Conservation (phyloP, 2,329 filamentous ascomycete genomes). For the Cercospora sp. region DNA sequence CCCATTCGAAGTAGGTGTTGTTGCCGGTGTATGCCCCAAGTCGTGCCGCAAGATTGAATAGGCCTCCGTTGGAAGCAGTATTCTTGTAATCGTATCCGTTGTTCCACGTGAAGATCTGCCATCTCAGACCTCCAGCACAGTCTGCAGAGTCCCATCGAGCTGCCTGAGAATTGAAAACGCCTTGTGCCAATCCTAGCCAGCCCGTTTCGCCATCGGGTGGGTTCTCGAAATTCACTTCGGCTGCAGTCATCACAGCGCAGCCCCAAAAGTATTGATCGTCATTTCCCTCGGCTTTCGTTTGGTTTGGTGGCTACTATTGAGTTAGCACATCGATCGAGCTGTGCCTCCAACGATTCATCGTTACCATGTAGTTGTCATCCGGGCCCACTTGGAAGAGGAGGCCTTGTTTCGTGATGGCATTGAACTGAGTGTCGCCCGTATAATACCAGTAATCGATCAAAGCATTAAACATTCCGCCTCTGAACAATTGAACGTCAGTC, state of each 20-base stretch:
- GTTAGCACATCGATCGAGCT: not conserved
- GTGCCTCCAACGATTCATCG: not conserved
- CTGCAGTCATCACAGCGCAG: constrained; percentile 54
- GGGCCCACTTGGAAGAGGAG: constrained; percentile 61
- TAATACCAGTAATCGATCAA: constrained; percentile 43
- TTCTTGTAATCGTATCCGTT: constrained; percentile 60
- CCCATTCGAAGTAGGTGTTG: constrained; percentile 66
- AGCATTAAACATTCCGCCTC: not conserved
- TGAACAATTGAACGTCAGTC: not conserved
- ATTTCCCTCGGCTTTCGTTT: constrained; percentile 45
- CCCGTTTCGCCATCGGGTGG: constrained; percentile 43
- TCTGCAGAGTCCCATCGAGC: constrained; percentile 41
- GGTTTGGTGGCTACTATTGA: constrained; percentile 42
- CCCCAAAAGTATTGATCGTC: constrained; percentile 62
- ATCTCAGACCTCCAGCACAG: constrained; percentile 44
- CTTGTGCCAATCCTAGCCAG: constrained; percentile 49
- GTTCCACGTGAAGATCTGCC: constrained; percentile 49
- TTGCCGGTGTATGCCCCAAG: constrained; percentile 45
- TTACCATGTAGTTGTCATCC: constrained; percentile 56
- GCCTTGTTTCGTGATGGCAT: constrained; percentile 57
- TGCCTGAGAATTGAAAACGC: constrained; percentile 44
- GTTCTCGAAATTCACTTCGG: constrained; percentile 51
- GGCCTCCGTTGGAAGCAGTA: constrained; percentile 53
- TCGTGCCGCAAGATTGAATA: constrained; percentile 52
- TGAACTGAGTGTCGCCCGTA: constrained; percentile 65